Evolutionary conservation across 1,284 basidiomycete genomes (phyloP), one percentile per base, ranked within the genome.

Genomic region (Phylloboletellus chloephorus): DNA sequence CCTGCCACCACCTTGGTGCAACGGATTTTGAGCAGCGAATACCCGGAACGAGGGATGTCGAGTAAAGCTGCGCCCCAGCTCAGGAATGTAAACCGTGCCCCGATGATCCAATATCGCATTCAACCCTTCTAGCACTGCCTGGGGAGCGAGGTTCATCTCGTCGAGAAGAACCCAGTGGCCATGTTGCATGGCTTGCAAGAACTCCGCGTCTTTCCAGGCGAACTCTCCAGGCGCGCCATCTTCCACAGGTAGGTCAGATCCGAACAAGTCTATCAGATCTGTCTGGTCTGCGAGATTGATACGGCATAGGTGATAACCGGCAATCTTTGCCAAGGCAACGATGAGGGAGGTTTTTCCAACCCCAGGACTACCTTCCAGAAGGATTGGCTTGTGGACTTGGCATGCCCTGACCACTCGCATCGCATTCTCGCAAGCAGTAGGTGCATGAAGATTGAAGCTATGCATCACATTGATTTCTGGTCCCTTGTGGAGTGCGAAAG

Each of bases 241-340:
- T 64, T 97, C 94, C 1, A 95, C 84, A 5, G 96, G 96, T 13
- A 98, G 73, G 63, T 99, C 96, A 24, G 93, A 93, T 11, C 96
- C 96, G 56, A 98, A 98, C 4, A 99, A 74, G 58, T 99, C 96
- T 40, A 92, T 82, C 12, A 98, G 75, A 63, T 99, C 96, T 0
- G 96, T 98, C 66, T 99, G 96, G 57, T 98, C 96, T 5, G 97
- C 98, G 25, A 99, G 68, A 66, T 99, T 99, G 74, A 99, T 96
- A n/a, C 97, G 84, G 58, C 84, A 90, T 11, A 99, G 73, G 21
- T 74, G 66, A 56, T 92, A 80, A 10, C 91, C 88, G 15, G 86
- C 74, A 7, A 87, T 68, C 45, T 81, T 82, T 13, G 94, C 92
- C 3, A 99, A 71, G 4, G 96, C 94, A 11, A 83, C 76, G 42